Evolutionary conservation across 2,329 filamentous ascomycete species (phyloP).

Genomic region (Colletotrichum kahawae): DNA sequence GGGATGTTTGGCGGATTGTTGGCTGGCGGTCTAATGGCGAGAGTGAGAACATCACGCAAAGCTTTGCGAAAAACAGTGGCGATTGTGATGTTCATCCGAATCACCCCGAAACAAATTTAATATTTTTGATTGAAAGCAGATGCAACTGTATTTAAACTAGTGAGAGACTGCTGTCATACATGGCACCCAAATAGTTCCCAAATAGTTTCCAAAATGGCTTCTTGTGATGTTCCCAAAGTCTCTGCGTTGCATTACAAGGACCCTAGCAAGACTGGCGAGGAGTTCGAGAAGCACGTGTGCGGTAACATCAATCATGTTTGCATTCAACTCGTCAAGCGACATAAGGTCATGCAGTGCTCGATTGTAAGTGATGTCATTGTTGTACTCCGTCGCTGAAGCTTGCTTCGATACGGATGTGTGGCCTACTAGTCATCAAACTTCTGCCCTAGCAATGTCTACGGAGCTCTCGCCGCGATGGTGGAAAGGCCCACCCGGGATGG

Average conservation of each 20-base stretch:
- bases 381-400: accelerated
- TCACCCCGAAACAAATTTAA: background rate
- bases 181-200: background rate
- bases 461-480: background rate
- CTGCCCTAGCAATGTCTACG: background rate
- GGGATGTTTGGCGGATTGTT: accelerated
- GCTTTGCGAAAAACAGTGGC: background rate
- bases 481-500: background rate
- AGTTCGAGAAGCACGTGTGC: background rate
- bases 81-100: too few relatives aligned
- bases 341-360: accelerated
- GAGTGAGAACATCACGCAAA: accelerated
- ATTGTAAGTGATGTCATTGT: accelerated
- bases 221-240: background rate
- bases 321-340: background rate
- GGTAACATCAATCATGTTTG: background rate
- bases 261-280: accelerated
- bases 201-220: accelerated
- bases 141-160: too few relatives aligned
- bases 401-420: accelerated
- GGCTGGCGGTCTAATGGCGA: accelerated
- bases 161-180: too few relatives aligned
- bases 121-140: accelerated
- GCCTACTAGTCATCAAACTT: too few relatives aligned
- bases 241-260: background rate